phyloP scores from a whole-genome alignment of 2,329 filamentous ascomycete genomes.

The Plectosphaerella cucumerina region DNA sequence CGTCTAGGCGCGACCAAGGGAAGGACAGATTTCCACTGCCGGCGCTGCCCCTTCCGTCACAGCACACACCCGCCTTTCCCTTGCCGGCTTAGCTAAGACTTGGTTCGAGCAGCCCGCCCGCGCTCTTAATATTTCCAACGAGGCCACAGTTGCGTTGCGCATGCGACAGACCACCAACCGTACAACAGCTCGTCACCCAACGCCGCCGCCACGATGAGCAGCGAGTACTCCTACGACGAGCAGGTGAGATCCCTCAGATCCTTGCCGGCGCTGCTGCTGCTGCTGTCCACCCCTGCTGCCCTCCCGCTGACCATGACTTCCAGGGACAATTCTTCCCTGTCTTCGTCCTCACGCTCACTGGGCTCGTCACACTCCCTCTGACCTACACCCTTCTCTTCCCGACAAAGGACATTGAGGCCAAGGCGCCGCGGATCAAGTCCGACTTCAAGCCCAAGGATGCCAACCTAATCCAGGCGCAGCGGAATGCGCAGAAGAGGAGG shows the following conservation, averaged over 20 bases:
- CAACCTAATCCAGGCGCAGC: conserved; percentile 77
- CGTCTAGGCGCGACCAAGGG: background rate
- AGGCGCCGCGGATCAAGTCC: conserved; percentile 77
- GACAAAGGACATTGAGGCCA: conserved; percentile 70
- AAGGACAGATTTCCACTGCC: conserved; percentile 4
- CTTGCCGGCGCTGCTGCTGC: background rate
- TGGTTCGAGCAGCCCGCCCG: background rate
- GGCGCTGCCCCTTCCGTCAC: background rate
- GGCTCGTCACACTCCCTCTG: conserved; percentile 82
- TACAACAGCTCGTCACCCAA: conserved; percentile 6
- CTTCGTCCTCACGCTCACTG: conserved; percentile 89
- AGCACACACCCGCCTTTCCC: background rate
- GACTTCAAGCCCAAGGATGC: conserved; percentile 79
- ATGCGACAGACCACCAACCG: conserved; percentile 9
- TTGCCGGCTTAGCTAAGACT: background rate
- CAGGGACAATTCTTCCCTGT: conserved; percentile 98
- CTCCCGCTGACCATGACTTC: background rate
- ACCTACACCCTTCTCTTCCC: conserved; percentile 85
- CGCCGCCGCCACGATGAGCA: conserved; percentile 63
- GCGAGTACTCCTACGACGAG: conserved; percentile 98
- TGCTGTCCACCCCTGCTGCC: background rate
- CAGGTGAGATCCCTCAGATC: conserved; percentile 52
- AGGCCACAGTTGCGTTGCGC: conserved; percentile 29
- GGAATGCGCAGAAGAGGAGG: conserved; percentile 82
- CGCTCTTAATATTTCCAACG: conserved; percentile 17